A percentile compares a stretch with the other conserved stretches of the same genome.
Evolutionary conservation across 805 yeast genomes (phyloP).

Genomic region (Tetrapisispora fleetii): DNA sequence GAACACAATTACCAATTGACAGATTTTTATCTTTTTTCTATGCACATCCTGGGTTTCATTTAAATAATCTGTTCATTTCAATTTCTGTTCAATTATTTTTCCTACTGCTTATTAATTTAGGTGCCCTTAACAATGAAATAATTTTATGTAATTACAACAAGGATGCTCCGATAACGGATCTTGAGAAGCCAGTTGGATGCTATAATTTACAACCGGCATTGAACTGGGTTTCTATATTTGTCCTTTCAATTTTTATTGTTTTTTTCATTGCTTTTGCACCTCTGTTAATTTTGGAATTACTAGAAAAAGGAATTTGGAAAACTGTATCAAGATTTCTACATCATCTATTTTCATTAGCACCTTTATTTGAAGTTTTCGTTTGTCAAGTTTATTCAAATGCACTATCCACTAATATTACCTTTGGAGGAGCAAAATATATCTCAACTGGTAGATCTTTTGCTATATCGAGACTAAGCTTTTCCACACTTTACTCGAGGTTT

Average conservation of each 20-base stretch:
- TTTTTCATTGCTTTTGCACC: conserved; percentile 90
- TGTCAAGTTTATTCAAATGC: conserved; percentile 87
- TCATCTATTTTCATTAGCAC: conserved; percentile 76
- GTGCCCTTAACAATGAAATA: conserved; percentile 65
- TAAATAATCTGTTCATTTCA: conserved; percentile 81
- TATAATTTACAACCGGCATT: conserved; percentile 77
- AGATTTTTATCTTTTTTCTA: conserved; percentile 86
- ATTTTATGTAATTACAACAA: conserved; percentile 58
- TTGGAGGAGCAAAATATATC: conserved; percentile 88
- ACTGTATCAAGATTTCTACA: conserved; percentile 60
- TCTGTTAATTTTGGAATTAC: conserved; percentile 71
- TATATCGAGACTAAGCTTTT: conserved; percentile 66
- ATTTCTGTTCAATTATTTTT: conserved; percentile 81
- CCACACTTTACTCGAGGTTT: conserved; percentile 64
- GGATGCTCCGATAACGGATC: conserved; percentile 61
- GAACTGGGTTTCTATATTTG: conserved; percentile 83
- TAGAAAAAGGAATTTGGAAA: conserved; percentile 76
- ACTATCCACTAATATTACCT: conserved; percentile 60
- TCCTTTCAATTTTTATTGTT: conserved; percentile 82
- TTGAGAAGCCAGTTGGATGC: conserved; percentile 73
- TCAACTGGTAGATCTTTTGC: conserved; percentile 95
- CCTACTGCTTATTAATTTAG: conserved; percentile 68
- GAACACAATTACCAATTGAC: conserved; percentile 82
- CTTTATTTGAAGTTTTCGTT: conserved; percentile 88
- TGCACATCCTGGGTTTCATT: conserved; percentile 95